Evolutionary conservation across 2,329 filamentous ascomycete species (phyloP).

Genomic region (Botrytis galanthina): DNA sequence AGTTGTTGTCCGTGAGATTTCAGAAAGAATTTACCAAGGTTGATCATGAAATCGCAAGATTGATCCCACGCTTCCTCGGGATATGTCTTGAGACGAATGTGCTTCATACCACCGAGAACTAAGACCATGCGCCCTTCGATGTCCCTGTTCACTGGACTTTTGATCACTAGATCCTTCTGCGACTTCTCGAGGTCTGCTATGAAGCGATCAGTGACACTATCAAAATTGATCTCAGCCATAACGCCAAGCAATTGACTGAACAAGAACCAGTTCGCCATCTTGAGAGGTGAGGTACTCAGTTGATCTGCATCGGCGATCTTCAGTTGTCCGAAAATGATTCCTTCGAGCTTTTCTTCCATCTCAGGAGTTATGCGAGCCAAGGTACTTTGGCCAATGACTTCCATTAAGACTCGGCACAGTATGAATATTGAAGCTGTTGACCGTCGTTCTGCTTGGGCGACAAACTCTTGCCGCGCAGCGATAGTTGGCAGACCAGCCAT

Average conservation of each 20-base stretch:
- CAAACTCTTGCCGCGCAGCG: constrained; percentile 61
- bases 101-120: constrained; percentile 87
- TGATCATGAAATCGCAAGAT: constrained; percentile 84
- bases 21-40: constrained; percentile 77
- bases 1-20: constrained; percentile 83
- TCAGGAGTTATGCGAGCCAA: constrained; percentile 79
- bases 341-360: constrained; percentile 91
- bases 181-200: constrained; percentile 75
- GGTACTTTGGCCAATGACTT: constrained; percentile 89
- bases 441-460: constrained; percentile 78
- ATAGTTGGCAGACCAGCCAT: constrained; percentile 35
- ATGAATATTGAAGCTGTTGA: constrained; percentile 96
- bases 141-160: constrained; percentile 65
- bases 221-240: constrained; percentile 92
- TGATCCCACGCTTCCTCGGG: constrained; percentile 76
- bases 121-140: constrained; percentile 81
- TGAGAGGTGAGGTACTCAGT: constrained; percentile 72
- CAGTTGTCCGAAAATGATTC: constrained; percentile 94
- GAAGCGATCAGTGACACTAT: constrained; percentile 78
- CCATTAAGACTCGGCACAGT: constrained; percentile 86
- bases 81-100: constrained; percentile 72
- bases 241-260: constrained; percentile 91
- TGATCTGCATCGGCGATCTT: constrained; percentile 85
- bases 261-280: constrained; percentile 92
- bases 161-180: constrained; percentile 71